Evolutionary conservation across 192 early-diverging fungal species (phyloP), one percentile per base, ranked within the genome.

Genomic region (Piromyces finnis): DNA sequence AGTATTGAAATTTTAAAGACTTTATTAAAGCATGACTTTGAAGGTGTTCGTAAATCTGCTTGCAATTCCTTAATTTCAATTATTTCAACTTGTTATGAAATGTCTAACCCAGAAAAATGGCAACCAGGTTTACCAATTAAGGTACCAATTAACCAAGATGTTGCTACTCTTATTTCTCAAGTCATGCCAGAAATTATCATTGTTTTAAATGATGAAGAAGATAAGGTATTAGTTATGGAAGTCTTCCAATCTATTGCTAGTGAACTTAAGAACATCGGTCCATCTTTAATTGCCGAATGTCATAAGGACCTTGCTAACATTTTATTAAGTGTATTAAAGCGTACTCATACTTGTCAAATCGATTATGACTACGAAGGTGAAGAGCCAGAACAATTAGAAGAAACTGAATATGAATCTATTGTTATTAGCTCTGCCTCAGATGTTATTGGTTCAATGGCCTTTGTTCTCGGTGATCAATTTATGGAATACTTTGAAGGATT

Each of bases 161-260:
- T 96, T 37, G 84, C 84, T 13, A 85, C 86, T 79, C 88, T 96
- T 85, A 90, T 89, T 79, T 87, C 85, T 80, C 81, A 92, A 68
- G 88, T 92, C 12, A 88, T 95, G 77, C 93, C 93, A 5, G 88
- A 89, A 29, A 86, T 95, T 79, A 82, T 95, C 77, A 36, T 82
- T 28, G 87, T 95, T 83, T 92, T 94, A 90, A 86, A 88, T 28
- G 92, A 94, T 2, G 95, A 97, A 83, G 93, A 94, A 81, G 92
- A 95, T 37, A 32, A 83, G 77, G 88, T 87, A 84, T 93, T 97
- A 29, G 94, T 94, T 29, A 29, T 80, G 29, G 78, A 80, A 36
- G 79, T 41, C 77, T 41, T 41, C 78, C 51, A 29, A 80, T 29
- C 29, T 7, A 78, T 29, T 36, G 79, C 79, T 77, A 1, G 5